Evolutionary conservation across 768 basidiomycete species (phyloP), one percentile per base, ranked within the genome.

Genomic region (Mycena pura): DNA sequence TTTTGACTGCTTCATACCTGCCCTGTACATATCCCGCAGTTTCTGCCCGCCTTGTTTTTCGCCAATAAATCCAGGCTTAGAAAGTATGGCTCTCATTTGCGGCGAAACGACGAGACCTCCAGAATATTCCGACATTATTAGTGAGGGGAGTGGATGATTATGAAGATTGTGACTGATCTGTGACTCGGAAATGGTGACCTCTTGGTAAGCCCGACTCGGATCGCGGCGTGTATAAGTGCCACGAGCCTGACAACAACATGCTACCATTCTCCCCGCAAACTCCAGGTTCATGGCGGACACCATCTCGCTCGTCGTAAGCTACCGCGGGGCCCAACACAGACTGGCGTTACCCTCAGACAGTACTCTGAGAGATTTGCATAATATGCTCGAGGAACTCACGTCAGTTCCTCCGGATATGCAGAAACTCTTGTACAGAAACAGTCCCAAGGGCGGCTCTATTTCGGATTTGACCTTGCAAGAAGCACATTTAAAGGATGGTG

Each of bases 381-480:
- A 75, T 1, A 79, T 70, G 28, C 69, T 92, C 5, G 84, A 88
- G 69, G 81, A 86, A 63, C 79, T 91, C 27, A 92, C 90, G 2
- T 78, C 80, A 24, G 87, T 92, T 11, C 89, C 90, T 0, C 80
- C 85, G 4, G 70, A 79, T 3, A 74, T 87, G 38, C 91, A 93
- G 76, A 93, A 93, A 68, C 77, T 92, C 39, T 71, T 92, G 9
- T 89, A 82, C 76, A 90, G 86, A 69, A 92, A 89, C 78, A 82
- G 77, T 49, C 55, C 72, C 11, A 82, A 76, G 51, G 57, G 71
- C 0, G 45, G 72, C 17, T 63, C 68, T 38, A 66, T 71, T 34
- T 70, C 69, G 15, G 69, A 66, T 24, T 74, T 58, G 45, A 79
- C 68, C 27, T 67, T 78, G 66, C 72, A 13, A 3, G 68, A 69